Evolutionary conservation across 345 rosid species (phyloP), one percentile per base, ranked within the genome.

Genomic region (Linum tenue): DNA sequence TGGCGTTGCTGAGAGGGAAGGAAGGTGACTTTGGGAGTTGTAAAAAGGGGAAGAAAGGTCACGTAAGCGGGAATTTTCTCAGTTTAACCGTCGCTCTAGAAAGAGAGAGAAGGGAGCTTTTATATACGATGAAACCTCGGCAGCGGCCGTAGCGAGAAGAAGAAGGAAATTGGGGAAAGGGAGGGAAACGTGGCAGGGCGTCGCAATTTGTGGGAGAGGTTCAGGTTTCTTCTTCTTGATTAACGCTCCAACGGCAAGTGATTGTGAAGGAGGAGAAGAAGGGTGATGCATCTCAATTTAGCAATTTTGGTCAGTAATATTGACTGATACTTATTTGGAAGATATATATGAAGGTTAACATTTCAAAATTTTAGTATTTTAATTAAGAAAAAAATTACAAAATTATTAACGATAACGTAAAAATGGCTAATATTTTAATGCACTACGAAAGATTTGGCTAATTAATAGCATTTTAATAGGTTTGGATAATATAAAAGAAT

Each of bases 141-240:
- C 31, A 39, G 17, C 56, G 75, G 86, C 83, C 92, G 90, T 82
- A 75, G 77, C 80, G 77, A 79, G 63, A 70, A 83, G 85, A 83
- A 76, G 75, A 60, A 41, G 64, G 68, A 48, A 60, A 8, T 69
- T 31, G 5, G 3, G 48, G 38, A 63, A 36, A 51, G 40, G 4
- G 56, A 2, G 12, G 2, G 1, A 12, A 48, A 48, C 53, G 74
- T 70, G 22, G 69, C 59, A 50, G 35, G 16, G 31, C 7, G 53
- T 48, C 0, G 1, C 14, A 78, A 76, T 85, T 68, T 79, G 86
- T 78, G 70, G 37, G 69, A 2, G 0, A n/a, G n/a, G n/a, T n/a
- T n/a, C n/a, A 12, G 31, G 77, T 71, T 71, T 15, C 57, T 75
- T 73, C 55, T 36, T 72, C 78, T 75, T 77, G 36, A 69, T 56